A percentile compares a stretch with the other conserved stretches of the same genome.
These are phyloP conservation scores for Eucalyptus paniculata DNA, from an alignment of 345 rosid species.

Conservation along the genomic window DNA sequence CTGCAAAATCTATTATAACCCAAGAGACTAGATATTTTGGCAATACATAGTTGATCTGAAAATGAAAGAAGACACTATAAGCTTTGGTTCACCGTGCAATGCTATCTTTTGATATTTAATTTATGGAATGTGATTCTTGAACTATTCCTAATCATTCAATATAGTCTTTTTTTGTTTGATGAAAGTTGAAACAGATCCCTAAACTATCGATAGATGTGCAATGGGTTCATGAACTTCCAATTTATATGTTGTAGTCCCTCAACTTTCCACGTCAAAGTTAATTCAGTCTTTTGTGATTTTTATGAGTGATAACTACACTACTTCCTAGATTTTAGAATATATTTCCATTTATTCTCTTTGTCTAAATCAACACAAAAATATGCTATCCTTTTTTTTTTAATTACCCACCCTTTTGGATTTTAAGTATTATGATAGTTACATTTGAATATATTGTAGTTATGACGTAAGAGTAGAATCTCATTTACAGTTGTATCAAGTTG, in stretches of 20 bases:
- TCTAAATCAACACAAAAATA: background rate
- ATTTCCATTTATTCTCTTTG: background rate
- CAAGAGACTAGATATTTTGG: background rate
- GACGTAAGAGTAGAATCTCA: background rate
- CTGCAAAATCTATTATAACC: background rate
- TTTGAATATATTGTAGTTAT: background rate
- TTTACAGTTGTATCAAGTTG: background rate
- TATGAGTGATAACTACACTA: rapidly evolving
- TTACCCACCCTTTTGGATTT: background rate
- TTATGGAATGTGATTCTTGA: rapidly evolving
- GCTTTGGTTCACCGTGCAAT: no score
- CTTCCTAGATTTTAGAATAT: background rate
- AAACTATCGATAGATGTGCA: background rate
- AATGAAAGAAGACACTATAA: no score
- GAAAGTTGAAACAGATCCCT: rapidly evolving
- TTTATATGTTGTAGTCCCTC: background rate
- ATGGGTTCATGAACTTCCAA: background rate
- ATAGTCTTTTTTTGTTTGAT: background rate
- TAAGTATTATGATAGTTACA: background rate
- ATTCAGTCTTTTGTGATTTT: background rate
- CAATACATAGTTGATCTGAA: no score
- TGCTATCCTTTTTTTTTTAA: background rate
- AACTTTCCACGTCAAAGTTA: background rate
- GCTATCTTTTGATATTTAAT: background rate
- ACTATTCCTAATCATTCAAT: background rate